Base-by-base conservation (phyloP, 2,329 filamentous ascomycete species). In the Chaetomiaceae sp. region DNA sequence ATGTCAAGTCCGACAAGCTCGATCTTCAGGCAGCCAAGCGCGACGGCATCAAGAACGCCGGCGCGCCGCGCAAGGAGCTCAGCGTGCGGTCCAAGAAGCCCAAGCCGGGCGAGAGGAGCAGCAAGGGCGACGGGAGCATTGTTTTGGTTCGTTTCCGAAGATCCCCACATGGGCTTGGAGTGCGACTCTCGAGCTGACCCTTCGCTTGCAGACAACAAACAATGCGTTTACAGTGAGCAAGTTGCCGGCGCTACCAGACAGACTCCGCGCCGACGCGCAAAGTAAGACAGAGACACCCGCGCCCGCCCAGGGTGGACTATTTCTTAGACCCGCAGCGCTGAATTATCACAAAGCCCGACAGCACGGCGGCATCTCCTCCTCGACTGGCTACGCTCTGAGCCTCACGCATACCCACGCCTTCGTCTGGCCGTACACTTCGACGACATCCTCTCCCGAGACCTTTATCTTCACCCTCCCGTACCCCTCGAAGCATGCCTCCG, bases 401-500 rank as follows among this genome's bases (percentile, higher is more conserved):
- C 76, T 97, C 50, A 95, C 89, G 8, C 82, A 85, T 58, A 83
- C 85, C 7, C 84, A 91, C 64, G 93, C 91, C 60, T 79, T 95
- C 55, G 82, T 96, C 44, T 99, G 93, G 93, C 86, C 89, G 14
- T 97, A 97, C 70, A 82, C 82, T 23, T 75, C 78, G n/a, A 76
- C 78, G 20, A 77, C 79, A 30, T 73, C 81, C 45, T 85, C 85
- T 1, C 83, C 86, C 62, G 86, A 92, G 65, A 86, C 89, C 20
- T 87, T 91, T 60, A 83, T 81, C 9, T 89, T 99, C 62, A 81
- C 85, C 20, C 77, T 97, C 19, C 88, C 90, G 1, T 83, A 89
- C 58, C 77, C 82, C 12, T 82, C 84, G 21, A 85, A 82, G 66
- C 74, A 81, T 53, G 69, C 77, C 23, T 77, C 76, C 55, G 87